These are phyloP conservation scores for Candida ulmi DNA, from an alignment of 805 yeast genomes.

Conservation along the genomic window DNA sequence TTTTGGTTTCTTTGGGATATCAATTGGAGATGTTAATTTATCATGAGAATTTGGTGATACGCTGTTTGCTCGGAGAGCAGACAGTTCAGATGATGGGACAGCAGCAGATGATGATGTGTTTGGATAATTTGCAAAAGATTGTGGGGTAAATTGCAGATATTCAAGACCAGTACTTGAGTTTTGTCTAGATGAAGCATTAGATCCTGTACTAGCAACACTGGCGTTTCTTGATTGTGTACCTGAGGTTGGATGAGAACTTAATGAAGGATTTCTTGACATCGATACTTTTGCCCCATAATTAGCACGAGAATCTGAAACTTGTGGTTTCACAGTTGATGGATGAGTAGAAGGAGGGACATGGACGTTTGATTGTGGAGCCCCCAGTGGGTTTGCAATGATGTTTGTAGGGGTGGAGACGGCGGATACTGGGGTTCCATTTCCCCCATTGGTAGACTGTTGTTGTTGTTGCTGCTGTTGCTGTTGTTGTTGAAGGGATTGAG, in stretches of 20 bases:
- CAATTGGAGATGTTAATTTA: conserved; percentile 15
- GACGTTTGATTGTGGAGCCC: neutral
- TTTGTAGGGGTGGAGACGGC: neutral
- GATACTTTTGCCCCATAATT: conserved; percentile 3
- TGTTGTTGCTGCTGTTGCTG: conserved; percentile 15
- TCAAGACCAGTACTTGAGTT: conserved; percentile 20
- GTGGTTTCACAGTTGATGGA: neutral
- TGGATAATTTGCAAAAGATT: conserved; percentile 5
- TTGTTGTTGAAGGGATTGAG: conserved; percentile 13
- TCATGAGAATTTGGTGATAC: conserved; percentile 1
- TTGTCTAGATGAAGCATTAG: conserved; percentile 23
- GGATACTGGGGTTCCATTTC: neutral
- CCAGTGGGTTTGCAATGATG: too few relatives aligned
- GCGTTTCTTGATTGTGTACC: conserved; percentile 13
- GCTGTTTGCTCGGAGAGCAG: neutral
- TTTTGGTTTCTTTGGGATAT: conserved; percentile 24
- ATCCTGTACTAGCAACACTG: conserved; percentile 11
- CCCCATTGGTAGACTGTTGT: conserved; percentile 7
- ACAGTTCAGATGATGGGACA: neutral
- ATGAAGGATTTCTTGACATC: conserved; percentile 13
- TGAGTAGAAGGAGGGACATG: neutral
- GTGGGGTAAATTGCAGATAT: conserved; percentile 18
- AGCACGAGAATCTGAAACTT: neutral
- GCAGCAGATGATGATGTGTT: too few relatives aligned
- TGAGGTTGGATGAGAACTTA: conserved; percentile 4